Conservation (phyloP, 257 asterid species). For the Perilla frutescens region DNA sequence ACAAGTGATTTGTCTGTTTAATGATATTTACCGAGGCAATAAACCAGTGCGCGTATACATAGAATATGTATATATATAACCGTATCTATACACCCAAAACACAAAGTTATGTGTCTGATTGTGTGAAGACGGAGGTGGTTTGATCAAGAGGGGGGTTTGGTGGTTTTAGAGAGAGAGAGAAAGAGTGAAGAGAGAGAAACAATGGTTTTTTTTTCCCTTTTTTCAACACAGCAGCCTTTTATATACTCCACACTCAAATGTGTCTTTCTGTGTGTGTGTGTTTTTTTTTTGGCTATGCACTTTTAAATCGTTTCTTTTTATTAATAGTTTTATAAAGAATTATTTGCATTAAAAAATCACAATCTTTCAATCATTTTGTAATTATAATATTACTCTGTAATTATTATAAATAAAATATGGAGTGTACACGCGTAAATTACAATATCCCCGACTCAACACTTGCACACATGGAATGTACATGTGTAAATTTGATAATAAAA, state of each 20-base stretch:
- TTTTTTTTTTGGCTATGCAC: slow-evolving; percentile 25
- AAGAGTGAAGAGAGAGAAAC: slow-evolving; percentile 35
- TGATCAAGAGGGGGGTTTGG: slow-evolving; percentile 58
- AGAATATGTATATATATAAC: slow-evolving; percentile 3
- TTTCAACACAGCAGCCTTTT: slow-evolving; percentile 36
- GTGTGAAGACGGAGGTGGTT: slow-evolving; percentile 38
- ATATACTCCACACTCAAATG: slow-evolving; percentile 37
- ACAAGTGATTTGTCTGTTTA: slow-evolving; percentile 20
- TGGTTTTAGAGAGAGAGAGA: slow-evolving; percentile 49
- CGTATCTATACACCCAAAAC: slow-evolving; percentile 18
- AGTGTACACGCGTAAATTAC: too few relatives aligned
- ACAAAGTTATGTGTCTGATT: slow-evolving; percentile 31
- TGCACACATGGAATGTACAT: too few relatives aligned
- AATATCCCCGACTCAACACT: too few relatives aligned
- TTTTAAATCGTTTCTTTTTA: slow-evolving; percentile 26
- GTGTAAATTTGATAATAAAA: too few relatives aligned
- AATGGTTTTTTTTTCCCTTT: slow-evolving; percentile 29
- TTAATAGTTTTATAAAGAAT: neutral
- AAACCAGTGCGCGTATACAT: slow-evolving; percentile 17
- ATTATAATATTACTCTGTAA: too few relatives aligned
- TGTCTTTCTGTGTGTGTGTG: neutral
- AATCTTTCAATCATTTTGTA: too few relatives aligned
- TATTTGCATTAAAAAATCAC: too few relatives aligned
- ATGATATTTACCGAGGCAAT: slow-evolving; percentile 32
- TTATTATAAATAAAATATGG: too few relatives aligned